Base-by-base conservation (phyloP, 2,329 filamentous ascomycete genomes). In the Aspergillus pseudoterreus region DNA sequence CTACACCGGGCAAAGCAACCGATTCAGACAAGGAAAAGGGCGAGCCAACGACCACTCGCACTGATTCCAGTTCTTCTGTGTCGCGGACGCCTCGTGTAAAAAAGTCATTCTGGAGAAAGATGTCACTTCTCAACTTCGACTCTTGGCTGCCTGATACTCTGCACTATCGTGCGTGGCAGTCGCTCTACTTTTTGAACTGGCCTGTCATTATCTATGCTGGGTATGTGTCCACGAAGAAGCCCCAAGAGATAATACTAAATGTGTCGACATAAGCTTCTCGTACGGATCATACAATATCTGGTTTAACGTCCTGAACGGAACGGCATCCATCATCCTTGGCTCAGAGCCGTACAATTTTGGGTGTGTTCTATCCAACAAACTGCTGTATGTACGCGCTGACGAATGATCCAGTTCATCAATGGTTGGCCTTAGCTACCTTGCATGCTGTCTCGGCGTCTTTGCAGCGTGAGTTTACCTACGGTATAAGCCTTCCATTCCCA, bases 251-350 rank as follows among this genome's bases (percentile, higher is more conserved):
- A 11, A 10, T 10, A 30, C 27, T 30, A 11, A 30, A 11, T 30
- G 27, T 30, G 10, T 30, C 27, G 3, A 30, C 27, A 30, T 30
- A 9, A 69, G 68, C 10, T 71, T 72, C 39, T 70, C 68, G 0
- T 73, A 73, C 35, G 71, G 71, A 1, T 68, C 68, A 4, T 71
- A 72, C 33, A 60, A 72, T n/a, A 63, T 72, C 1, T 65, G 68
- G 55, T 73, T 73, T 57, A 74, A 72, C 49, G 70, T 74, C 24
- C 49, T 73, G 21, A 73, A 73, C 30, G 71, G 59, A 11, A 74
- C 71, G 1, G 58, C 70, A 1, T 71, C 70, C 0, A 62, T 72
- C 5, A 68, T 73, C 44, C 56, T 74, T 2, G 61, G 67, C 5
- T 59, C 56, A 4, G 49, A 60, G 6, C 71, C 71, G 0, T 73